Conservation (phyloP, 2,329 filamentous ascomycete genomes). For the Raffaelea arxii region DNA sequence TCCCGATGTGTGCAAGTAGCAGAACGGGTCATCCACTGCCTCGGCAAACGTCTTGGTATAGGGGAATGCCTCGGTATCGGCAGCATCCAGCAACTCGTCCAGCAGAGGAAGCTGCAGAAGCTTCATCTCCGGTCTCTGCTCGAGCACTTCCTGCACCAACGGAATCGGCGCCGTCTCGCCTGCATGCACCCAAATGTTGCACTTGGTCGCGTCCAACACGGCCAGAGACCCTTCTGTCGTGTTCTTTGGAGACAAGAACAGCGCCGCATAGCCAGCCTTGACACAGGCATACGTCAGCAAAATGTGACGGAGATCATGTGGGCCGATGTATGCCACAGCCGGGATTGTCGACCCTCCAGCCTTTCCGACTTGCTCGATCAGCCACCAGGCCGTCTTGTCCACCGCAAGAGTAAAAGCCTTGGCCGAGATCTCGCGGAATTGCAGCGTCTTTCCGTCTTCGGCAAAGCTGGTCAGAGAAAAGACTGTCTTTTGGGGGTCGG, state of each 20-base stretch:
- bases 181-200: constrained; percentile 1
- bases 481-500: background rate
- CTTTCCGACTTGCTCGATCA: background rate
- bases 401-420: background rate
- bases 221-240: constrained; percentile 1
- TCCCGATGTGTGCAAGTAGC: constrained; percentile 34
- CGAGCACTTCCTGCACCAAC: background rate
- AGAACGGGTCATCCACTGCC: constrained; percentile 29
- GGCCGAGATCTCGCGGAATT: background rate
- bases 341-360: background rate
- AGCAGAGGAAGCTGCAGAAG: background rate
- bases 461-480: background rate
- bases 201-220: constrained; percentile 1
- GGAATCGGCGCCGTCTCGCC: background rate
- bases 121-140: background rate
- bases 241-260: constrained; percentile 3
- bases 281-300: constrained; percentile 4
- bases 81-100: background rate
- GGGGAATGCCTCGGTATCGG: background rate
- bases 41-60: constrained; percentile 23
- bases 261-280: background rate
- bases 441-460: background rate
- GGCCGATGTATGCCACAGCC: constrained; percentile 1
- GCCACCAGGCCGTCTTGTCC: constrained; percentile 4
- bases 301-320: constrained; percentile 2